Conservation (phyloP, 805 yeast species). For the Monosporozyma yasuniensis region DNA sequence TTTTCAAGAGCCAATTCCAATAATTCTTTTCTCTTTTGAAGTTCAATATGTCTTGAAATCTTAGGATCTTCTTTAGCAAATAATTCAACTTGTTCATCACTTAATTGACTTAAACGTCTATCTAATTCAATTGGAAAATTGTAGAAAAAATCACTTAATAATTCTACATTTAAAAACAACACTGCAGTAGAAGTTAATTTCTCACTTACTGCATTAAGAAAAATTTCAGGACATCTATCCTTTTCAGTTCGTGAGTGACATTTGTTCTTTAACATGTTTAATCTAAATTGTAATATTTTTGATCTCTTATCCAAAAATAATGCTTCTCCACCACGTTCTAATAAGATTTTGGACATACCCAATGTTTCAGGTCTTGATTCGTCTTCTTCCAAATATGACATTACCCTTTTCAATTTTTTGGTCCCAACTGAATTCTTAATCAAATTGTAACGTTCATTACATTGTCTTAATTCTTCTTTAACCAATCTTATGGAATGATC, state of each 20-base stretch:
- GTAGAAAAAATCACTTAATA: slow-evolving; percentile 89
- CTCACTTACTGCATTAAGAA: slow-evolving; percentile 83
- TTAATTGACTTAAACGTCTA: slow-evolving; percentile 50
- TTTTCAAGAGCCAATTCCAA: slow-evolving; percentile 75
- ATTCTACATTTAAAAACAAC: slow-evolving; percentile 83
- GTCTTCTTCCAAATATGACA: slow-evolving; percentile 50
- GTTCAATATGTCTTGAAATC: slow-evolving; percentile 79
- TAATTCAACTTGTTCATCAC: slow-evolving; percentile 68
- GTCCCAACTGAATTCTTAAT: slow-evolving; percentile 72
- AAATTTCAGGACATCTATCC: slow-evolving; percentile 90
- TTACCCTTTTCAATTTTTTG: slow-evolving; percentile 72
- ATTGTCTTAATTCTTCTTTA: slow-evolving; percentile 79
- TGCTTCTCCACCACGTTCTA: slow-evolving; percentile 78
- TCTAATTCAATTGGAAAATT: slow-evolving; percentile 94
- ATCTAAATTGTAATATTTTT: slow-evolving; percentile 60
- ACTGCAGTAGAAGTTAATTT: slow-evolving; percentile 91
- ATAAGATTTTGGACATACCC: slow-evolving; percentile 71
- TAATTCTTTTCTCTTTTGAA: slow-evolving; percentile 87
- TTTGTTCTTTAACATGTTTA: slow-evolving; percentile 61
- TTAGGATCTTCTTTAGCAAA: slow-evolving; percentile 95
- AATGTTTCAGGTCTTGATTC: slow-evolving; percentile 49
- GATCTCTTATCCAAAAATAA: slow-evolving; percentile 67
- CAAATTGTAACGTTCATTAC: slow-evolving; percentile 50
- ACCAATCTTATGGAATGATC: slow-evolving; percentile 67
- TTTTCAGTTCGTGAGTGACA: slow-evolving; percentile 76